Evolutionary conservation across 2,329 filamentous ascomycete species (phyloP), one percentile per base, ranked within the genome.

Genomic region (Arthrobotrys musiformis): DNA sequence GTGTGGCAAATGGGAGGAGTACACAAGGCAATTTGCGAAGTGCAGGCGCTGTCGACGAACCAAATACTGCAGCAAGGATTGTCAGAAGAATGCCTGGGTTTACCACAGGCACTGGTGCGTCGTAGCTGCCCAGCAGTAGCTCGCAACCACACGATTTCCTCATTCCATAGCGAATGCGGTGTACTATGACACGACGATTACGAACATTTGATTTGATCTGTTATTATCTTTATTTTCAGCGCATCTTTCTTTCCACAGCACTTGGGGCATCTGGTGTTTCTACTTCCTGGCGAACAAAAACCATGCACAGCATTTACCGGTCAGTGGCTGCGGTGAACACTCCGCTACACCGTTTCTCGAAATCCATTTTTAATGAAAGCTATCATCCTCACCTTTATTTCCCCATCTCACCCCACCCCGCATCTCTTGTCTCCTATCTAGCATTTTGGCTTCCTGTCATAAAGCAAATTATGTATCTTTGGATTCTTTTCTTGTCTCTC

Each of bases 61-160:
- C 78, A 99, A 99, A 84, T 97, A 97, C 86, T 99, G 95, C 90
- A 97, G 94, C 88, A 99, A 99, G 85, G 95, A 99, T 84, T 99
- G 95, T 85, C 95, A 99, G 85, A 98, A 98, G 87, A 96, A 93
- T 81, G 96, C 95, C 8, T 99, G 95, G 95, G 93, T 95, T 28
- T 98, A 93, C 84, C 95, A 99, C 83, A 90, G 95, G 78, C 96
- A 98, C 85, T 99, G 95, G 95, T 99, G 95, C 83, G 91, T 95
- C 73, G 90, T 91, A 75, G 92, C 92, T 15, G 58, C 74, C 28
- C 68, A 73, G 35, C 66, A 77, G 64, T 70, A 66, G 19, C 40
- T 37, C 4, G 28, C 42, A 72, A 40, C 69, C 50, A 76, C 79
- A 79, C 64, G 42, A 66, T 50, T 78, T 80, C 78, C 63, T 48